Evolutionary conservation across 1,284 basidiomycete genomes (phyloP).

Genomic region (Sparassis latifolia): DNA sequence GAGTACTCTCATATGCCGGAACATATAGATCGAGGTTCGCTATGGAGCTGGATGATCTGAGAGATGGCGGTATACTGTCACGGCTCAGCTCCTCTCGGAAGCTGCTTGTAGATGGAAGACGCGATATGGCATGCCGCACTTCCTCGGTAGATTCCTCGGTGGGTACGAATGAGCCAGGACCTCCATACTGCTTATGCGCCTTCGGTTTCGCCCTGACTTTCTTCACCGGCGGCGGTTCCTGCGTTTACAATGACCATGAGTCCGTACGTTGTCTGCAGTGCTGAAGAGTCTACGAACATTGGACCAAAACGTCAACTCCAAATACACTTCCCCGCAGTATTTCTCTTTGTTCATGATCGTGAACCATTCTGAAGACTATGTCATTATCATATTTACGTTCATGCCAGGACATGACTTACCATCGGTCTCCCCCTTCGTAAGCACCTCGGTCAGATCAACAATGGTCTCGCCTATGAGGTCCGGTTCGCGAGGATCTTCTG

Average conservation of each 20-base stretch:
- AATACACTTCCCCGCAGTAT: constrained; percentile 89
- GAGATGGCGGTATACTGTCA: constrained; percentile 49
- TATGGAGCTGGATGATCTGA: constrained; percentile 53
- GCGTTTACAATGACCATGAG: background rate
- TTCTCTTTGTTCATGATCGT: constrained; percentile 84
- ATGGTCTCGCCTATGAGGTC: constrained; percentile 91
- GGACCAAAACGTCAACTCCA: constrained; percentile 94
- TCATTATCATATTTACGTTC: background rate
- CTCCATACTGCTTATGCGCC: constrained; percentile 60
- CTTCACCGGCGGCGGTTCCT: constrained; percentile 74
- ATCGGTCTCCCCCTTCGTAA: constrained; percentile 95
- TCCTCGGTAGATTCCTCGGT: constrained; percentile 32
- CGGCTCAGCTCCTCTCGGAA: constrained; percentile 35
- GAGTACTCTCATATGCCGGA: constrained; percentile 52
- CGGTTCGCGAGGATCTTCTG: constrained; percentile 92
- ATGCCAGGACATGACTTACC: constrained; percentile 45
- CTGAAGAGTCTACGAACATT: constrained; percentile 55
- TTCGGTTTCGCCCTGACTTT: constrained; percentile 48
- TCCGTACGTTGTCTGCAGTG: too few species aligned
- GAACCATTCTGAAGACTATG: constrained; percentile 78
- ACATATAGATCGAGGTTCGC: constrained; percentile 65
- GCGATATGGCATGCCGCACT: constrained; percentile 22
- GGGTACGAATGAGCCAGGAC: constrained; percentile 68
- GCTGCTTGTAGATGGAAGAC: constrained; percentile 32
- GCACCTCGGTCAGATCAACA: constrained; percentile 84